These are phyloP conservation scores for Dictyostelium purpureum DNA, from an alignment of 78 protist species.

Conservation along the genomic window DNA sequence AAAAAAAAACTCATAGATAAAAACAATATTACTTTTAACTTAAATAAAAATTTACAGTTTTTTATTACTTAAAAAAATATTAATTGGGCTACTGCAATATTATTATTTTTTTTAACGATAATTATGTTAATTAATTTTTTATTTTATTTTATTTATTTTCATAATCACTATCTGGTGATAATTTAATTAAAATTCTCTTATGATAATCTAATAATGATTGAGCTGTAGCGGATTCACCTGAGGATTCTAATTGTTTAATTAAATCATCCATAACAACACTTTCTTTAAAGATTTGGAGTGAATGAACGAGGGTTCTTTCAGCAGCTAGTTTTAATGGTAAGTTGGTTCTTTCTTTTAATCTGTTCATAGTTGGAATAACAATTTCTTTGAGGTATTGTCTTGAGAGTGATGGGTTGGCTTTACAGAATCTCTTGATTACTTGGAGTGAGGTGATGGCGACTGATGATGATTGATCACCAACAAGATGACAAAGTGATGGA, in stretches of 20 bases:
- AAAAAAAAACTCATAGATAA: too few relatives aligned
- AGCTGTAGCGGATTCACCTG: background rate
- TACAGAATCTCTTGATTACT: slow-evolving; percentile 61
- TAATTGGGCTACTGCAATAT: too few relatives aligned
- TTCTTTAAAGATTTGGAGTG: slow-evolving; percentile 73
- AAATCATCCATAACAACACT: slow-evolving; percentile 40
- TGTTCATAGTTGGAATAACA: slow-evolving; percentile 69
- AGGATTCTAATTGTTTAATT: background rate
- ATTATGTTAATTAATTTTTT: background rate
- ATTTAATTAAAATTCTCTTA: slow-evolving; percentile 61
- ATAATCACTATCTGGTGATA: slow-evolving; percentile 66
- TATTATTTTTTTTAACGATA: background rate
- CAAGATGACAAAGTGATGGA: slow-evolving; percentile 23
- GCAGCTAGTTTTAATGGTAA: slow-evolving; percentile 67
- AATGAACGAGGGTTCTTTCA: slow-evolving; percentile 72
- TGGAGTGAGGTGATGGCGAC: slow-evolving; percentile 69
- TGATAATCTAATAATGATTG: slow-evolving; percentile 39
- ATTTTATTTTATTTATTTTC: slow-evolving; percentile 36
- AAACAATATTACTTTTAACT: too few relatives aligned
- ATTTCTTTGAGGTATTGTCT: slow-evolving; percentile 41
- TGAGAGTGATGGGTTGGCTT: slow-evolving; percentile 6
- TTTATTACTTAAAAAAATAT: too few relatives aligned
- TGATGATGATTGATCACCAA: slow-evolving; percentile 44
- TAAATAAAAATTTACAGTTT: too few relatives aligned
- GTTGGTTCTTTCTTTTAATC: slow-evolving; percentile 76